A percentile compares a stretch with the other conserved stretches of the same genome.
These are phyloP conservation scores for Paramarasmius palmivorus DNA, from an alignment of 1,284 basidiomycete genomes.

Conservation along the genomic window DNA sequence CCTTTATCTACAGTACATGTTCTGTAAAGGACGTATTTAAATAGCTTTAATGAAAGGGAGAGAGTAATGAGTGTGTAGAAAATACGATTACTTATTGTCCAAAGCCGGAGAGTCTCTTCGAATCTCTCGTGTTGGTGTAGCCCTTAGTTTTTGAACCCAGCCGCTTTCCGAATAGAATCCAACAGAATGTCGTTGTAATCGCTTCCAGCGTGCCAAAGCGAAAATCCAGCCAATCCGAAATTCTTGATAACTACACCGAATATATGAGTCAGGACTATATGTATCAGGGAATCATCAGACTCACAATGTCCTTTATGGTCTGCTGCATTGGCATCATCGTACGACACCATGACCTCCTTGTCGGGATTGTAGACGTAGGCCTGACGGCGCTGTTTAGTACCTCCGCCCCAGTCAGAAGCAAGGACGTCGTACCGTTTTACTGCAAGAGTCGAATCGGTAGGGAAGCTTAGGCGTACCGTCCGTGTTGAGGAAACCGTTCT, in stretches of 20 bases:
- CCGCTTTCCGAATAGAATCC: constrained; percentile 25
- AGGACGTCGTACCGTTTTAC: constrained; percentile 48
- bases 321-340: constrained; percentile 52
- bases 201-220: constrained; percentile 58
- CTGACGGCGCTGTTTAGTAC: constrained; percentile 26
- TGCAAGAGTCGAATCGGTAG: constrained; percentile 52
- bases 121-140: too few relatives aligned
- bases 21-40: too few relatives aligned
- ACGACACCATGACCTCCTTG: constrained; percentile 49
- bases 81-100: too few relatives aligned
- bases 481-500: constrained; percentile 39
- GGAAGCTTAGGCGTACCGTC: constrained; percentile 42
- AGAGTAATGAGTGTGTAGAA: too few relatives aligned
- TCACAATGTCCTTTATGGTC: constrained; percentile 38
- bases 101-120: too few relatives aligned
- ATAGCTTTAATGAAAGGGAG: too few relatives aligned
- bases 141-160: too few relatives aligned
- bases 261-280: too few relatives aligned
- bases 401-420: background rate
- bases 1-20: too few relatives aligned
- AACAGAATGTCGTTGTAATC: constrained; percentile 54
- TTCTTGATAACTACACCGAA: constrained; percentile 40
- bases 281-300: too few relatives aligned
- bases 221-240: constrained; percentile 49
- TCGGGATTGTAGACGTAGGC: constrained; percentile 54